phyloP scores from a whole-genome alignment of 2,329 filamentous ascomycete genomes.

The Rachicladosporium sp. region DNA sequence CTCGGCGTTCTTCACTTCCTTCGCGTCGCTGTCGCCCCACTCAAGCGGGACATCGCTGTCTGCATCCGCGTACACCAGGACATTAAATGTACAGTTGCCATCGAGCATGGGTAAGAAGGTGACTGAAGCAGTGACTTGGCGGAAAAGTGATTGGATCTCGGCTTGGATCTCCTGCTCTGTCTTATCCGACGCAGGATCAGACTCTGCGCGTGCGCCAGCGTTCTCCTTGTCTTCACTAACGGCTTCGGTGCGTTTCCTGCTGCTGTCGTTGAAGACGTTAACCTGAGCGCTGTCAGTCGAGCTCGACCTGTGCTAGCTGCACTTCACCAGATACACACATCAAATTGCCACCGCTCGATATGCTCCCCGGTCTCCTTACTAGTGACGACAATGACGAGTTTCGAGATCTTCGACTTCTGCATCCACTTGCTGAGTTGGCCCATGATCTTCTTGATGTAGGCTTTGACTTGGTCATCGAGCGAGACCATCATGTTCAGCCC shows the following conservation, averaged over 20 bases:
- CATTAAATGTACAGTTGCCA: slow-evolving; percentile 96
- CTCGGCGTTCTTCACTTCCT: slow-evolving; percentile 89
- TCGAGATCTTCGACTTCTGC: slow-evolving; percentile 91
- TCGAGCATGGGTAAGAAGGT: slow-evolving; percentile 91
- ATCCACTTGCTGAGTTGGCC: slow-evolving; percentile 96
- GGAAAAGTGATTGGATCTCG: slow-evolving; percentile 92
- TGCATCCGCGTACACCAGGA: slow-evolving; percentile 92
- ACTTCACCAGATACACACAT: slow-evolving; percentile 40
- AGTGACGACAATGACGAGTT: slow-evolving; percentile 91
- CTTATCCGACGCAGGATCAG: slow-evolving; percentile 46
- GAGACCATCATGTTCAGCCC: slow-evolving; percentile 97
- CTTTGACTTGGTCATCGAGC: slow-evolving; percentile 93
- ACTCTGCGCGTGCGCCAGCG: slow-evolving; percentile 22
- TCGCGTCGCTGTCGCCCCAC: slow-evolving; percentile 96
- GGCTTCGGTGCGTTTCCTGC: slow-evolving; percentile 27
- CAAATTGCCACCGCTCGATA: slow-evolving; percentile 96
- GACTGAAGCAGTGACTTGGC: slow-evolving; percentile 94
- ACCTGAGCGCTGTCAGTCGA: slow-evolving; percentile 8
- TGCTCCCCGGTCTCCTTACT: slow-evolving; percentile 95
- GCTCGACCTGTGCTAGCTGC: no score
- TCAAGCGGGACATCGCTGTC: slow-evolving; percentile 94
- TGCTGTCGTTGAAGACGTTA: slow-evolving; percentile 25
- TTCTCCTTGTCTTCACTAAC: slow-evolving; percentile 56
- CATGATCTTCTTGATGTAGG: slow-evolving; percentile 99
- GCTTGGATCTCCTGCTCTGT: slow-evolving; percentile 87